Conservation (phyloP, 176 grass and related monocot genomes). For the Ensete glaucum region DNA sequence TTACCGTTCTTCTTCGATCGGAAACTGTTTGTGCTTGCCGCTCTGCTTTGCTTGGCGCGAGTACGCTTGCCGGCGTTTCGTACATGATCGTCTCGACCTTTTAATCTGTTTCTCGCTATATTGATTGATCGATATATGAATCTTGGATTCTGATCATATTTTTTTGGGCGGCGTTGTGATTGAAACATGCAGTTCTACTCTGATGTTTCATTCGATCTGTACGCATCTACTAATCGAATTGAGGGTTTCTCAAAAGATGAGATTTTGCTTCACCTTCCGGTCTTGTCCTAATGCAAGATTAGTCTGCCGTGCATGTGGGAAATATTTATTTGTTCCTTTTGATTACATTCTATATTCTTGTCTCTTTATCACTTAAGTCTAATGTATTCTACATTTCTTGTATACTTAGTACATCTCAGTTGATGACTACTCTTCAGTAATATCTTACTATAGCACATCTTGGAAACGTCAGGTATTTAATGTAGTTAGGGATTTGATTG, state of each 20-base stretch:
- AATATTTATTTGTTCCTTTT: not conserved
- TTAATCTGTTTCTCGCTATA: not conserved
- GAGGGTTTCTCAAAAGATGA: not conserved
- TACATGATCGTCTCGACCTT: not conserved
- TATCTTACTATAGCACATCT: no score
- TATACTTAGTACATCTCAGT: no score
- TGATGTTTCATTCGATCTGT: not conserved
- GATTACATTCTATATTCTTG: not conserved
- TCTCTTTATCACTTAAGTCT: not conserved
- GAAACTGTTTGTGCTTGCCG: not conserved
- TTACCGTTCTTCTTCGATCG: not conserved
- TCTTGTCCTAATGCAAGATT: not conserved
- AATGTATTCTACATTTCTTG: no score
- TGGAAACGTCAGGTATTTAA: no score
- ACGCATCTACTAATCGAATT: not conserved
- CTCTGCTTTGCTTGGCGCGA: not conserved
- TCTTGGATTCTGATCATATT: not conserved
- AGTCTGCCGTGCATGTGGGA: not conserved
- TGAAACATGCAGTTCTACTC: not conserved
- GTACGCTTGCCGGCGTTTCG: not conserved
- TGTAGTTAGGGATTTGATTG: no score
- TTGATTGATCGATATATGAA: not conserved
- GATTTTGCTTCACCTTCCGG: not conserved
- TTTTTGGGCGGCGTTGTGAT: not conserved
- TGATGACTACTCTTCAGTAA: no score